phyloP scores from a whole-genome alignment of 1,284 basidiomycete genomes.

The Tilletia horrida region DNA sequence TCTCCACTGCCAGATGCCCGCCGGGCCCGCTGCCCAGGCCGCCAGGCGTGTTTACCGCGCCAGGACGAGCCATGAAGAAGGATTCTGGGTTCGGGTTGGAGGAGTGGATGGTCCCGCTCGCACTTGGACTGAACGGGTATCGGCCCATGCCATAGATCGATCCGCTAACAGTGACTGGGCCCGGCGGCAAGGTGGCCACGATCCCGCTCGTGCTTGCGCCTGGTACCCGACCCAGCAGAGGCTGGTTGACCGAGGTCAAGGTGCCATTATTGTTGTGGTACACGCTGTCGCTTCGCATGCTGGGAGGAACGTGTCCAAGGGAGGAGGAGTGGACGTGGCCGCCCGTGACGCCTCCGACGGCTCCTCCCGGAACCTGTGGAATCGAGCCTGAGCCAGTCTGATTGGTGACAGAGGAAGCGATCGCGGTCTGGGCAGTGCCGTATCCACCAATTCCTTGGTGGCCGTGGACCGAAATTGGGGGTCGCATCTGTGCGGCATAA shows the following conservation, averaged over 20 bases:
- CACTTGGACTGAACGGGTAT: slow-evolving; percentile 7
- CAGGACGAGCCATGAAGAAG: slow-evolving; percentile 14
- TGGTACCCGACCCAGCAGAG: neutral
- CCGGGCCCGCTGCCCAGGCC: neutral
- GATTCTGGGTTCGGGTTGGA: neutral
- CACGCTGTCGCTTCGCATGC: neutral
- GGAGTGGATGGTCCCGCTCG: neutral
- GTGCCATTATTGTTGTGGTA: neutral
- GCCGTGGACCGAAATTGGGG: neutral
- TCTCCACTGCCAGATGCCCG: neutral
- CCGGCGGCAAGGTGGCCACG: slow-evolving; percentile 6
- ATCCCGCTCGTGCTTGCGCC: slow-evolving; percentile 15
- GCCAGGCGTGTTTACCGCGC: slow-evolving; percentile 3
- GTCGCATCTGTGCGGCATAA: slow-evolving; percentile 14
- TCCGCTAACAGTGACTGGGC: slow-evolving; percentile 9
- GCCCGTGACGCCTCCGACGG: neutral
- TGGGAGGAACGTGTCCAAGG: neutral
- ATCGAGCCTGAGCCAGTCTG: neutral
- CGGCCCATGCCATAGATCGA: slow-evolving; percentile 3
- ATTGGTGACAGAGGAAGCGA: no score
- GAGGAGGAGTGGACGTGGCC: slow-evolving; percentile 12
- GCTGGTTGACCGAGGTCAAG: neutral
- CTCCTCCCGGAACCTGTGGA: neutral
- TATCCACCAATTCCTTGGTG: neutral
- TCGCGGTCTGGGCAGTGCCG: neutral